Conservation (phyloP, 2,329 filamentous ascomycete genomes). For the Penicillium capsulatum region DNA sequence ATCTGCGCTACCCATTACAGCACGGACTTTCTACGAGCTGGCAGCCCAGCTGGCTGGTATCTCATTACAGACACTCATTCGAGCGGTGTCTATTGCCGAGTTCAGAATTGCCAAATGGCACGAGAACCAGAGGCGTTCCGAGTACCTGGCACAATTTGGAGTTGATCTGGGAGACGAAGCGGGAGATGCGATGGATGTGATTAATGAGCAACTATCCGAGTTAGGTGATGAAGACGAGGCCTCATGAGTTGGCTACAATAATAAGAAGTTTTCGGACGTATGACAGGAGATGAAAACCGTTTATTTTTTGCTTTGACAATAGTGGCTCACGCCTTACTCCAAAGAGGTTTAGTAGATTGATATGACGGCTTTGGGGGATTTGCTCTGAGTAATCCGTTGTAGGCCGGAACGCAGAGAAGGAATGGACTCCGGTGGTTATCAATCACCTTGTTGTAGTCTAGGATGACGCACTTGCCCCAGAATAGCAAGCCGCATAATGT, state of each 20-base stretch:
- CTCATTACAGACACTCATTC: constrained; percentile 48
- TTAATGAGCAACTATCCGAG: constrained; percentile 16
- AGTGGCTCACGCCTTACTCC: too few species aligned
- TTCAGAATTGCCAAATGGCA: constrained; percentile 39
- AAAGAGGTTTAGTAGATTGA: too few species aligned
- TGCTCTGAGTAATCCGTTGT: too few species aligned
- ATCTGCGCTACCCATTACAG: constrained; percentile 45
- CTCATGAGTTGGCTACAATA: not conserved
- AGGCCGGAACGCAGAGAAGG: too few species aligned
- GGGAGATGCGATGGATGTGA: constrained; percentile 9
- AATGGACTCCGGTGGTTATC: too few species aligned
- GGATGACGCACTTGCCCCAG: constrained; percentile 6
- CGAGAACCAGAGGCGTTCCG: constrained; percentile 32
- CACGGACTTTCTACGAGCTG: constrained; percentile 49
- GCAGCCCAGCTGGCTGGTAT: constrained; percentile 50
- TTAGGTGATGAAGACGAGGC: constrained; percentile 4
- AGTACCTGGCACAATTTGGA: constrained; percentile 24
- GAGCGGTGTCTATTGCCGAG: constrained; percentile 51
- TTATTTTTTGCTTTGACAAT: too few species aligned
- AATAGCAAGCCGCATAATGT: constrained; percentile 4
- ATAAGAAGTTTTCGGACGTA: not conserved
- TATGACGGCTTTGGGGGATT: too few species aligned
- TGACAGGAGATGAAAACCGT: not conserved
- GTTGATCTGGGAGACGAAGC: constrained; percentile 11
- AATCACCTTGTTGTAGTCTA: not conserved